These are phyloP conservation scores for Xylariaceae sp. DNA, from an alignment of 2,329 filamentous ascomycete species.

Conservation along the genomic window DNA sequence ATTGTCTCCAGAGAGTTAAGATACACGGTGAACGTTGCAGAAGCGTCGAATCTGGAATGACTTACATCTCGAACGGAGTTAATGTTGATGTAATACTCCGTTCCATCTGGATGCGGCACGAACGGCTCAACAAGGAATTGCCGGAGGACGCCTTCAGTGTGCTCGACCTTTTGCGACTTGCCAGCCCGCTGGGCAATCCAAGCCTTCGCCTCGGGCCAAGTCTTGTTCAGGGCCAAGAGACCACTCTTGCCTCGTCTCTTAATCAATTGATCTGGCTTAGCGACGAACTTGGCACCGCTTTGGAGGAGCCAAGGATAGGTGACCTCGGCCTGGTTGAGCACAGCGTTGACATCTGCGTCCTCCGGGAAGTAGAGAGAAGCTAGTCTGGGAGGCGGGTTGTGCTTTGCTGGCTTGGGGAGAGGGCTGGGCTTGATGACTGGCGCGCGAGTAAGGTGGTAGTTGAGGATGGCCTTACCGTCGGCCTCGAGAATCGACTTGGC, in stretches of 20 bases:
- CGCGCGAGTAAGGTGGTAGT: conserved; percentile 98
- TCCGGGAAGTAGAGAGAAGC: conserved; percentile 91
- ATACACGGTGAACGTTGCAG: conserved; percentile 15
- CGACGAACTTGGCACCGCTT: conserved; percentile 84
- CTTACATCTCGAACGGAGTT: conserved; percentile 99
- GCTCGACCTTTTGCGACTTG: conserved; percentile 91
- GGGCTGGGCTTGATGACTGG: conserved; percentile 97
- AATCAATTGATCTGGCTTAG: conserved; percentile 99
- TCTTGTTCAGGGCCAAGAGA: conserved; percentile 93
- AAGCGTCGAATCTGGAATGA: conserved; percentile 29
- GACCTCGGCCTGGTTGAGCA: conserved; percentile 92
- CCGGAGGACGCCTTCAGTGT: conserved; percentile 79
- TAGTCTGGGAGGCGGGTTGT: conserved; percentile 89
- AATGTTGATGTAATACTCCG: conserved; percentile 99
- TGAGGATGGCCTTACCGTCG: conserved; percentile 99
- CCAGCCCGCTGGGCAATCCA: conserved; percentile 92
- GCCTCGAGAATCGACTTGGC: conserved; percentile 98
- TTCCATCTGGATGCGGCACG: conserved; percentile 89
- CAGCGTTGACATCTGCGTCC: conserved; percentile 72
- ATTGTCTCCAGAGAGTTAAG: conserved; percentile 13
- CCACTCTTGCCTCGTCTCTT: conserved; percentile 99
- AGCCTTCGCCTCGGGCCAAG: conserved; percentile 86
- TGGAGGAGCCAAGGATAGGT: conserved; percentile 94
- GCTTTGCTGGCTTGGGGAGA: conserved; percentile 74
- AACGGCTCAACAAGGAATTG: conserved; percentile 99